Evolutionary conservation across 306 rosid genomes (phyloP).

Genomic region (Prunus mume): DNA sequence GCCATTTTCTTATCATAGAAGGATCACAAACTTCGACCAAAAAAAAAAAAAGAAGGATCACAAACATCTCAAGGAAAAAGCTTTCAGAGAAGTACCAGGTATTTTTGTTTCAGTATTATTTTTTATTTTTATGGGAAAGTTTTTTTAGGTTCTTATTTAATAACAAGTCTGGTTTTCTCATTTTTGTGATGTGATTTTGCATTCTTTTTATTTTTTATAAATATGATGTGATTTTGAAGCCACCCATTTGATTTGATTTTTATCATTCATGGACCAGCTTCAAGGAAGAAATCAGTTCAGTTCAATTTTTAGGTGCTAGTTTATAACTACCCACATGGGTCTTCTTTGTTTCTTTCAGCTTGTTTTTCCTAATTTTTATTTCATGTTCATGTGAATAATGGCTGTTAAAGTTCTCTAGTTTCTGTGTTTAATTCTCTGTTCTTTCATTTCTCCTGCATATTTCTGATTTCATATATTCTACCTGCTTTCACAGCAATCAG

Average conservation of each 20-base stretch:
- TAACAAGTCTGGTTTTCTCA: background rate
- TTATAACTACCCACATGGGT: background rate
- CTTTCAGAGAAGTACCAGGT: slow-evolving; percentile 4
- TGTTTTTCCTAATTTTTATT: background rate
- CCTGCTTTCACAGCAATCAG: slow-evolving; percentile 9
- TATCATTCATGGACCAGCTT: background rate
- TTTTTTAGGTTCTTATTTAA: background rate
- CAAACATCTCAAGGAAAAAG: background rate
- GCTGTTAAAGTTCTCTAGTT: background rate
- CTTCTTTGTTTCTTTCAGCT: background rate
- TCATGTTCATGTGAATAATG: background rate
- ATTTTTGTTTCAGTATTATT: background rate
- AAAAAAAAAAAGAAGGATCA: slow-evolving; percentile 4
- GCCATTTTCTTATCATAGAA: slow-evolving; percentile 1
- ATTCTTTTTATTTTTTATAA: too few relatives aligned
- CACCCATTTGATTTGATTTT: background rate
- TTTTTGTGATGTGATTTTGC: background rate
- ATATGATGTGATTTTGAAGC: background rate
- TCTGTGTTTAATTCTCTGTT: background rate
- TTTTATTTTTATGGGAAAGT: background rate
- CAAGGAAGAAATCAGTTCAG: background rate
- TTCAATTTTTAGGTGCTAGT: background rate
- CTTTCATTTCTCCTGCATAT: background rate
- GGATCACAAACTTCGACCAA: background rate
- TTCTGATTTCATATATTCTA: background rate